Evolutionary conservation across 2,329 filamentous ascomycete species (phyloP), one percentile per base, ranked within the genome.

Genomic region (Colletotrichum sp.): DNA sequence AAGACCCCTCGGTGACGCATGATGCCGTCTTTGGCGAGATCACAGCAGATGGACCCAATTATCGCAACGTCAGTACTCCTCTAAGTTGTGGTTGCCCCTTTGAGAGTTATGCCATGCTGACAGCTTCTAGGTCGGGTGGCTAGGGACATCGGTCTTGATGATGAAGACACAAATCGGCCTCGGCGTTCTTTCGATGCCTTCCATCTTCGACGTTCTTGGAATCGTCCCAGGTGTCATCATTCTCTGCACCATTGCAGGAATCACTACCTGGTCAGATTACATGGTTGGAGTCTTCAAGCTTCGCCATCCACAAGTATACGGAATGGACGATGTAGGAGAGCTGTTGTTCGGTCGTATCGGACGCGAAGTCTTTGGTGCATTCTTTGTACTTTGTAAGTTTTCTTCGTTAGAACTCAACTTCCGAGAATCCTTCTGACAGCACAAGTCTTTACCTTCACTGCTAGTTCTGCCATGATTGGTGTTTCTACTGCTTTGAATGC

Each of bases 201-300:
- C 81, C 9, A 83, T 84, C 0, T 88, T 89, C 74, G 81, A 89
- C 67, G 81, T 81, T 2, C 82, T 90, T 8, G 88, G 88, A 4
- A 80, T 90, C 32, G 81, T 89, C 9, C 88, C 88, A 0, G 88
- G 88, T 16, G 79, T 89, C 13, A 85, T 89, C 26, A 83, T 83
- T 57, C 81, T 90, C 13, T 55, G 84, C 7, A 70, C 78, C 2
- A 83, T 89, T 36, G 85, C 82, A 2, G 72, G 34, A 26, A 88
- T 89, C 75, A 89, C 87, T 0, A 87, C 85, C 4, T 89, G 88
- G 88, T 87, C 87, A 3, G 83, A 84, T 70, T 89, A 87, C 72
- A 86, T 89, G 34, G 82, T 89, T 12, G 88, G 87, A 14, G 78
- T 82, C 18, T 90, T 90, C 82, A 90, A 90, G 77, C 77, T 87